Evolutionary conservation across 164 flowering plant species (phyloP).

Genomic region (Annona cherimola): DNA sequence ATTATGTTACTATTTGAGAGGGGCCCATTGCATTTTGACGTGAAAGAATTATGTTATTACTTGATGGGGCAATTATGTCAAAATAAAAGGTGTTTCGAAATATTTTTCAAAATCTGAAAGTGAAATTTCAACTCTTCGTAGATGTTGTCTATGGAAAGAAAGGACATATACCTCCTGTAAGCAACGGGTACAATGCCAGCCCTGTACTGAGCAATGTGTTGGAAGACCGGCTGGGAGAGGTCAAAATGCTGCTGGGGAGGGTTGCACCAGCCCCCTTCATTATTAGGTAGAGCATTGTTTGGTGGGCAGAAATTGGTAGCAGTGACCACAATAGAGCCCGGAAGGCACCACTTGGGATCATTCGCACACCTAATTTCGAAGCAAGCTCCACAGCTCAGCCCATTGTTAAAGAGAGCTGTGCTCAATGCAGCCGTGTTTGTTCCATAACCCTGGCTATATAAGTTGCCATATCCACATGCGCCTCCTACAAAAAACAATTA

Average conservation of each 20-base stretch:
- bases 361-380: constrained; percentile 56
- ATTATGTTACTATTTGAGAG: no score
- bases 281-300: constrained; percentile 29
- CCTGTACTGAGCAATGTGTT: constrained; percentile 54
- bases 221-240: constrained; percentile 74
- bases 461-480: constrained; percentile 82
- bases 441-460: constrained; percentile 76
- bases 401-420: constrained; percentile 66
- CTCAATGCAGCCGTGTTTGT: constrained; percentile 75
- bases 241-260: constrained; percentile 81
- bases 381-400: constrained; percentile 72
- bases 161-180: constrained; percentile 52
- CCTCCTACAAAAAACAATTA: constrained; percentile 47
- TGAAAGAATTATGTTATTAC: no score
- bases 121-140: no score
- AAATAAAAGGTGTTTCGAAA: no score
- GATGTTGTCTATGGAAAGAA: no score
- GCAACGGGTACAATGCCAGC: constrained; percentile 79
- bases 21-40: no score
- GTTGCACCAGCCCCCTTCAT: constrained; percentile 61
- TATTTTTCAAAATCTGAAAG: no score
- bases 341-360: constrained; percentile 55
- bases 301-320: constrained; percentile 90
- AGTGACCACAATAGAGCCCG: constrained; percentile 61
- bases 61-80: no score